Evolutionary conservation across 2,329 filamentous ascomycete species (phyloP), one percentile per base, ranked within the genome.

Genomic region (Paraconiothyrium brasiliense): DNA sequence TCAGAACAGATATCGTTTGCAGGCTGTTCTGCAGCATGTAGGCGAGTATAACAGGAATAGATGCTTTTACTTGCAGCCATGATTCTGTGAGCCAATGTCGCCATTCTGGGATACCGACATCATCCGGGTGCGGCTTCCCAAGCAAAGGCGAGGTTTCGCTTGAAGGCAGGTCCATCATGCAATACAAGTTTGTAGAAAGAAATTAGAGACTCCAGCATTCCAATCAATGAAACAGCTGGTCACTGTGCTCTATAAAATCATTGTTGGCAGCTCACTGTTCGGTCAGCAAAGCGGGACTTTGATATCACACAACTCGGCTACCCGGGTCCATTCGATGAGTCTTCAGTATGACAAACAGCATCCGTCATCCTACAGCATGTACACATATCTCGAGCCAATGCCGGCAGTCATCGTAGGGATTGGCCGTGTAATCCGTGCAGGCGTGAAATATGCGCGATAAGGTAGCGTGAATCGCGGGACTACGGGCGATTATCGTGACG

Each of bases 21-120:
- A 97, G 82, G 5, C 90, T 93, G 76, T 94, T 96, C 64, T 97
- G 93, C 5, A 97, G 83, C 9, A 90, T 90, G 77, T 97, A 97
- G 61, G 92, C 92, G 41, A 97, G 74, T 62, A 96, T 93, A 3
- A 96, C 90, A 0, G 92, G 92, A 0, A 92, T 76, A 0, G 92
- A 92, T 27, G 87, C 87, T 68, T 86, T 89, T 41, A 91, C 78
- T 1, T 95, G 81, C 7, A 92, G 79, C 81, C 86, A 86, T 4
- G 43, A 34, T 30, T 56, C 54, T 3, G 41, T 7, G 20, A 56
- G 54, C 32, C 41, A 37, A 39, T 27, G 30, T 43, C 43, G 43
- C 54, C 54, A 56, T 56, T 47, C 41, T 56, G 54, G 54, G 48
- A 47, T 24, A 14, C 14, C 43, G 32, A 32, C 20, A n/a, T 56